These are phyloP conservation scores for Paracamarosporium sp. DNA, from an alignment of 2,329 filamentous ascomycete genomes.

Conservation along the genomic window DNA sequence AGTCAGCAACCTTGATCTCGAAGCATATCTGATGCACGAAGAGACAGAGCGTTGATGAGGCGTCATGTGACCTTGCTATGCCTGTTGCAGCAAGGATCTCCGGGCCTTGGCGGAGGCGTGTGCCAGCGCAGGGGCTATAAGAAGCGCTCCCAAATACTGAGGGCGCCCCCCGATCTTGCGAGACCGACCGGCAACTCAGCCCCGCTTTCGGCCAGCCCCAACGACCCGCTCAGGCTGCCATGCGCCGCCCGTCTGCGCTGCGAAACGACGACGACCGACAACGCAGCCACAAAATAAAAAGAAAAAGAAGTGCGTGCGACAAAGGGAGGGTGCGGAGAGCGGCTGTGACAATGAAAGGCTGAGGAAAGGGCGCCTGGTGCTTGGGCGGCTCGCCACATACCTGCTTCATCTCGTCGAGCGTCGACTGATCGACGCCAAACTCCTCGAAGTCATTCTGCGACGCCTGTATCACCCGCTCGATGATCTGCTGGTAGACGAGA, in stretches of 20 bases:
- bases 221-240: constrained; percentile 32
- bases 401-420: constrained; percentile 84
- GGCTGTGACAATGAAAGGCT: constrained; percentile 18
- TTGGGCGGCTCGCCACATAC: constrained; percentile 63
- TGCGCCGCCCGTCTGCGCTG: constrained; percentile 23
- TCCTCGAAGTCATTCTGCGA: constrained; percentile 97
- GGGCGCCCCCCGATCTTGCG: constrained; percentile 45
- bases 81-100: constrained; percentile 40
- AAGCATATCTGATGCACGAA: constrained; percentile 1
- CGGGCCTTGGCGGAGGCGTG: constrained; percentile 43
- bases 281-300: constrained; percentile 9
- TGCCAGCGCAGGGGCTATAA: constrained; percentile 54
- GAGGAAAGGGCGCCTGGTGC: constrained; percentile 16
- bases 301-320: constrained; percentile 11
- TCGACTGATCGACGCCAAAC: constrained; percentile 86
- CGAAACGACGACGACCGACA: constrained; percentile 18
- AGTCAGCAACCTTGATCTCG: constrained; percentile 23
- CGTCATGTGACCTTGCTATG: constrained; percentile 45
- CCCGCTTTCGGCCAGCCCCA: constrained; percentile 51
- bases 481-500: constrained; percentile 86
- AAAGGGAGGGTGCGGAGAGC: constrained; percentile 7
- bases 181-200: constrained; percentile 47
- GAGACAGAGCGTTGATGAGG: constrained; percentile 10
- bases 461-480: constrained; percentile 68
- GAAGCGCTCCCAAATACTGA: constrained; percentile 54